A percentile compares a stretch with the other conserved stretches of the same genome.
Conservation (phyloP, 2,329 filamentous ascomycete species). For the Plenodomus biglobosus region DNA sequence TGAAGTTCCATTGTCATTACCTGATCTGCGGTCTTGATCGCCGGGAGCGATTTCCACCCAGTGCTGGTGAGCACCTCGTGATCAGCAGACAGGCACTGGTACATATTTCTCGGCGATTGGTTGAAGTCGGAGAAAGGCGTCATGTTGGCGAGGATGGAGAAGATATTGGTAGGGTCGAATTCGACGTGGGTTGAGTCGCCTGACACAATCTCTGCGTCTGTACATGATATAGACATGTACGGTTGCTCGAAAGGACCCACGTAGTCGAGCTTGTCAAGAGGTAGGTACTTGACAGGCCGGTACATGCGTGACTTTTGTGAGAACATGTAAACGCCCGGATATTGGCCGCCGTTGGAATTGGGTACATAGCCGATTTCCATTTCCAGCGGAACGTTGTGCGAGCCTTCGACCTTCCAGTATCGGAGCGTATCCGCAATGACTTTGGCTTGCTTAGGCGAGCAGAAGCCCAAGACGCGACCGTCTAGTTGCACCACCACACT, state of each 20-base stretch:
- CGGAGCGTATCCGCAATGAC: constrained; percentile 83
- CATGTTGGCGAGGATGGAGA: constrained; percentile 97
- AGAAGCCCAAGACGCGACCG: constrained; percentile 87
- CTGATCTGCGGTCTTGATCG: constrained; percentile 4
- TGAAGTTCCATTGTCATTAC: constrained; percentile 7
- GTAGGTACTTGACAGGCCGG: constrained; percentile 87
- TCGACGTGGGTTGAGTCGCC: constrained; percentile 92
- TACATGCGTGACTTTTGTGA: constrained; percentile 83
- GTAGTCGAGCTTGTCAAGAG: constrained; percentile 80
- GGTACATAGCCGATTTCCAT: constrained; percentile 93
- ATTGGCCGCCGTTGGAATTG: constrained; percentile 85
- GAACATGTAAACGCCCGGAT: constrained; percentile 93
- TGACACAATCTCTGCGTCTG: constrained; percentile 83
- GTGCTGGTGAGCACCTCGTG: not conserved
- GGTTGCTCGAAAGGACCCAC: constrained; percentile 95
- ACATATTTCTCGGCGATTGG: constrained; percentile 98
- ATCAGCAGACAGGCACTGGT: constrained; percentile 50
- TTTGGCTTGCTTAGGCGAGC: constrained; percentile 78
- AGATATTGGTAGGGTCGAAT: constrained; percentile 90
- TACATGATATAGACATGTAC: constrained; percentile 95
- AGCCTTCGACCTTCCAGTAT: constrained; percentile 93
- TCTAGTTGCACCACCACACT: constrained; percentile 89
- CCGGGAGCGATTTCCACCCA: constrained; percentile 3
- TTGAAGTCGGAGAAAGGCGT: constrained; percentile 99
- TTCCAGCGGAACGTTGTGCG: constrained; percentile 74